Evolutionary conservation across 768 basidiomycete genomes (phyloP), one percentile per base, ranked within the genome.

Genomic region (Naganishia randhawae): DNA sequence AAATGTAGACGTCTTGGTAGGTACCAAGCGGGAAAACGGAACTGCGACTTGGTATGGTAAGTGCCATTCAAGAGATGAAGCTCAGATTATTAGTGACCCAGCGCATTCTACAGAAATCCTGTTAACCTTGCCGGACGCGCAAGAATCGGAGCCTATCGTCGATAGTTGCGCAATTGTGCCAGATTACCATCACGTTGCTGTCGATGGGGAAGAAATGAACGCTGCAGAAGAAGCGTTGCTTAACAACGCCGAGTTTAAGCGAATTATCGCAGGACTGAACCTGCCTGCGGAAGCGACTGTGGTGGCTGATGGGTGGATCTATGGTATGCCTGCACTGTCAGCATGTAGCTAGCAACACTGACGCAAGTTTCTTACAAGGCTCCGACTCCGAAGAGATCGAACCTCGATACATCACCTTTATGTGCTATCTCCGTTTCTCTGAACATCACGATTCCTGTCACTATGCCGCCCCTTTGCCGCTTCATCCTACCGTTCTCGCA

Each of bases 161-260:
- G 52, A 31, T 41, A 17, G 22, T 10, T 27, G 22, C 37, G 3
- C 27, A 5, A 25, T 41, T n/a, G 63, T 64, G 3, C 42, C 63
- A 4, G 41, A 54, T 1, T n/a, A 17, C 8, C 6, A 41, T 1
- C 66, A 67, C 22, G 66, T 54, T 29, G 37, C 52, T 8, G n/a
- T 25, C 5, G 66, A 67, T 35, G 66, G 66, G n/a, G 66, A 67
- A 45, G 66, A 67, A 32, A 67, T 67, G 66, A 14, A 50, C 27
- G 17, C 27, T 16, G 33, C 66, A 10, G 66, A 54, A 45, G 37
- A 41, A 27, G 39, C 52, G 10, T 53, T 67, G 3, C 66, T 67
- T 16, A 39, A 57, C 19, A 13, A 67, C n/a, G 14, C 54, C 17
- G 25, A 37, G 19, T 67, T 67, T 22, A 22, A 37, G 17, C 29